Conservation (phyloP, 805 yeast species). For the Metschnikowia lochheadii region DNA sequence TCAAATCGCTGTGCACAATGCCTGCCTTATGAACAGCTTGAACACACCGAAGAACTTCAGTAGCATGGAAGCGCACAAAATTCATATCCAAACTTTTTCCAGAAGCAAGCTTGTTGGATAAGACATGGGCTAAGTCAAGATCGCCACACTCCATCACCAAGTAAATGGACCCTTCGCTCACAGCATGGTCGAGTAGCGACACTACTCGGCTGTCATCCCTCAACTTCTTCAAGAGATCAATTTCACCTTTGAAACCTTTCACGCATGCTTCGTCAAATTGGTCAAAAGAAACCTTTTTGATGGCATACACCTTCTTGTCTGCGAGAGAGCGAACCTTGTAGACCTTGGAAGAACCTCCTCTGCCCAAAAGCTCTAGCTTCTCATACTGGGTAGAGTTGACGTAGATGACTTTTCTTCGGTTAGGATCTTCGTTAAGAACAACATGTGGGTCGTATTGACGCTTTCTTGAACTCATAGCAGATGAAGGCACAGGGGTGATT, state of each 20-base stretch:
- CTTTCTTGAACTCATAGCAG: not conserved
- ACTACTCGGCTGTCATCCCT: constrained; percentile 68
- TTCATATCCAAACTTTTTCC: constrained; percentile 52
- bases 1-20: constrained; percentile 78
- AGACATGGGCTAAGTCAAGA: constrained; percentile 78
- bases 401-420: constrained; percentile 26
- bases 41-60: constrained; percentile 78
- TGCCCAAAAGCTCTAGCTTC: constrained; percentile 72
- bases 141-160: constrained; percentile 96
- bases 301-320: constrained; percentile 62
- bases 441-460: not conserved
- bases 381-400: constrained; percentile 64
- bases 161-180: constrained; percentile 57
- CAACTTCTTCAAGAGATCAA: constrained; percentile 63
- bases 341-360: constrained; percentile 92
- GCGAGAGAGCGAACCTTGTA: constrained; percentile 62
- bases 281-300: constrained; percentile 76
- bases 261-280: constrained; percentile 74
- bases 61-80: constrained; percentile 75
- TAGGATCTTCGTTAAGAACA: constrained; percentile 14
- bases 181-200: constrained; percentile 66
- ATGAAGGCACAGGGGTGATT: not conserved
- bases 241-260: constrained; percentile 84
- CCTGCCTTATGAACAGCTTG: constrained; percentile 83
- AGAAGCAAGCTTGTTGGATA: constrained; percentile 51